Evolutionary conservation across 2,329 filamentous ascomycete species (phyloP), one percentile per base, ranked within the genome.

Genomic region (Nothomitra cinnamomea): DNA sequence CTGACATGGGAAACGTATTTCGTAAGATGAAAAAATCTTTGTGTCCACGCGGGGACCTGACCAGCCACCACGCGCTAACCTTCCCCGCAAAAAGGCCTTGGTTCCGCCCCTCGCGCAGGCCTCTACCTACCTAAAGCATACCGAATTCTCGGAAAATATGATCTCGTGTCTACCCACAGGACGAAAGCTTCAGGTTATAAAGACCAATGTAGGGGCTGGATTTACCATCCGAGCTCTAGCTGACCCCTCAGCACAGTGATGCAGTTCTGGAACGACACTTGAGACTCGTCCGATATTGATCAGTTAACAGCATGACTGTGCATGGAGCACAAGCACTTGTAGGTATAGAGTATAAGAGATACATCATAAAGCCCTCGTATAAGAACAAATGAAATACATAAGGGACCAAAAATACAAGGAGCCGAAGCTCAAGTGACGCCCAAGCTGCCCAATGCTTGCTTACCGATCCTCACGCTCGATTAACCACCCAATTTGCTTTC

Each of bases 331-430:
- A n/a, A 32, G 32, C 15, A 49, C 45, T 22, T 35, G 45, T 35
- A 49, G 25, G 45, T 35, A 49, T 32, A 49, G 24, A 32, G 24
- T 49, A 49, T 49, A 49, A 28, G 21, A 48, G 28, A 13, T 28
- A 28, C 21, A 49, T 24, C 45, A 35, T 49, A 24, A 17, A 49
- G 45, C 45, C 32, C 45, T 49, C 32, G 45, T 24, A 28, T 49
- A 35, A 49, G 12, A 19, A 48, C 15, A 35, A 49, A 35, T 24
- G 45, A 28, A 28, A 49, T 3, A 35, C 21, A 17, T 49, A 5
- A 35, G 45, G 25, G 19, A 49, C 25, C 25, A 49, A 49, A 49
- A 49, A 35, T 49, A 49, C 45, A 49, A 32, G 25, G 45, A 48
- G 43, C 24, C 43, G 15, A 32, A 49, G 45, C 45, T 49, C 45